Evolutionary conservation across 108 stramenopile species (phyloP), one percentile per base, ranked within the genome.

Genomic region (Conticribra guillardii): DNA sequence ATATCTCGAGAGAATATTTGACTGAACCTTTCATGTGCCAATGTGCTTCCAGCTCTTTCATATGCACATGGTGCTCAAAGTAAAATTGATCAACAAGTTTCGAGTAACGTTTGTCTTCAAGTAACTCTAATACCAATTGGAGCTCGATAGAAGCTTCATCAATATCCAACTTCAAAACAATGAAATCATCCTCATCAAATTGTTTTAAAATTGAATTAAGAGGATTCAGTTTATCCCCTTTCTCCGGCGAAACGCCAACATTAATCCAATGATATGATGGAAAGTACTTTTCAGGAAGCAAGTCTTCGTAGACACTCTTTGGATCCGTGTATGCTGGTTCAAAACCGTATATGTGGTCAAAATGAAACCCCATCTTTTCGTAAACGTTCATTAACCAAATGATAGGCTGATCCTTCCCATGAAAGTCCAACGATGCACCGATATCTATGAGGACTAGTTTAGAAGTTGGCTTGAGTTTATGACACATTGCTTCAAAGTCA

Each of bases 51-150:
- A 90, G 47, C 51, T 82, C 82, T 18, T 22, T 27, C 60, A 79
- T 55, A 49, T 74, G 50, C 0, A 83, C 84, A 71, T 88, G 90
- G 55, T 91, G 82, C 49, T 91, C 90, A 71, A 91, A 88, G 37
- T 91, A 91, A 73, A 91, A 91, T 23, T 85, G 84, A 79, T 91
- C 90, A 16, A 91, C 67, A 8, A 89, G 31, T 56, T 76, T 52
- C 18, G 56, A 23, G 32, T 65, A 57, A 7, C 46, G 55, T 15
- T 46, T 46, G 17, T 60, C 30, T 7, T 75, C 33, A 8, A 84
- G 24, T 8, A 87, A 33, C 51, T 85, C 83, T 0, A 60, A 14
- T 16, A 68, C 81, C n/a, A 87, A 58, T 11, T 70, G 69, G 14
- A 57, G 8, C 61, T 90, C 89, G 62, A 87, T 54, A 14, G 19